phyloP scores from a whole-genome alignment of 2,329 filamentous ascomycete species.

The Sphaerostilbella broomeana region DNA sequence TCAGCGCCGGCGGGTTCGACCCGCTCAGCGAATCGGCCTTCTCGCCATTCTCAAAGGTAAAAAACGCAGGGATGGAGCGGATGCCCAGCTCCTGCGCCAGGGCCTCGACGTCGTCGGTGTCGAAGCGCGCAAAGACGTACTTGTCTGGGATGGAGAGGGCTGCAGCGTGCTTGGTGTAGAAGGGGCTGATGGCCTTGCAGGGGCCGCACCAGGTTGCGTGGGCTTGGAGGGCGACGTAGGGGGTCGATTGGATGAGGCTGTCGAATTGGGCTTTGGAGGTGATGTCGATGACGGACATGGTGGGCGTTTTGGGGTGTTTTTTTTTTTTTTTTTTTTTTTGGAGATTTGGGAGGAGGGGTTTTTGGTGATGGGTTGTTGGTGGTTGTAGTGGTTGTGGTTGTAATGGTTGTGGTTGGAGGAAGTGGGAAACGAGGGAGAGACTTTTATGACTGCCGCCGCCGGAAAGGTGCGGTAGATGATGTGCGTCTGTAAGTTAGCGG shows the following conservation, averaged over 20 bases:
- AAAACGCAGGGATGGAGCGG: constrained; percentile 52
- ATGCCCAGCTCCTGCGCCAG: constrained; percentile 44
- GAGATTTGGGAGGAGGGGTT: not conserved
- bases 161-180: constrained; percentile 43
- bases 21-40: constrained; percentile 39
- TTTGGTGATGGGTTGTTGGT: not conserved
- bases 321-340: not conserved
- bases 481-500: too few species aligned
- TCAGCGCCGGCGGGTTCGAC: constrained; percentile 29
- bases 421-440: not conserved
- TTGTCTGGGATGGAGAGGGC: constrained; percentile 30
- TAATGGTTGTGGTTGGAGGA: too few species aligned
- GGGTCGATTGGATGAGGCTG: constrained; percentile 39
- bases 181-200: constrained; percentile 53
- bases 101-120: constrained; percentile 49
- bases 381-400: not conserved
- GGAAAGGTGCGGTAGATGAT: too few species aligned
- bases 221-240: constrained; percentile 51
- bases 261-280: constrained; percentile 41
- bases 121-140: constrained; percentile 51
- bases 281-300: constrained; percentile 29
- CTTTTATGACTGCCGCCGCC: constrained; percentile 2
- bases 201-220: constrained; percentile 55
- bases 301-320: constrained; percentile 17
- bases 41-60: constrained; percentile 51